Evolutionary conservation across 768 basidiomycete species (phyloP), one percentile per base, ranked within the genome.

Genomic region (Phanerodontia chrysosporium): DNA sequence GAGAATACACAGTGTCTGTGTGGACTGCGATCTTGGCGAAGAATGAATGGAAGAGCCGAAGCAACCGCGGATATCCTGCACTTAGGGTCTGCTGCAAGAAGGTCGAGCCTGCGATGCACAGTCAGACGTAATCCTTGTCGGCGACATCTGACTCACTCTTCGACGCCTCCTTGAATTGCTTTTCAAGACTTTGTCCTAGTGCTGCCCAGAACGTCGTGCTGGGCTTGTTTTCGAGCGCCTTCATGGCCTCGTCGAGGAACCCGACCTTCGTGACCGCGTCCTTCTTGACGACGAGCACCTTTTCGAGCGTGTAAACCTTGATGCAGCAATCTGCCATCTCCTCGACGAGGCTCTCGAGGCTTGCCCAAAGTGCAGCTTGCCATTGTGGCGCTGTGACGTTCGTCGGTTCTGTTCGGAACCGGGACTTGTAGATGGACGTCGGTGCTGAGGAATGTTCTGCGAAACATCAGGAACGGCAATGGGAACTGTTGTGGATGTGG

Each of bases 251-350:
- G 54, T 97, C 95, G 27, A 98, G 74, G 73, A 98, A 98, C 2
- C 89, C 75, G 0, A 80, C 74, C 59, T 92, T 88, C 0, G 90
- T 86, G 32, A 81, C 75, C 0, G 87, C 77, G 68, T 98, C 95
- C 70, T 83, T 89, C 77, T 98, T 98, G 67, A 96, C 72, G 66
- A 83, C 85, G 35, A 98, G 76, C 1, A 98, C 96, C 67, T 94
- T 97, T 73, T 98, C 96, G 5, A 99, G 82, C 0, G 89, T 90
- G 71, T 98, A 96, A 6, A 98, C 92, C 81, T 98, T 97, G 70
- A 94, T 85, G 67, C 97, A 98, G 64, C 90, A 90, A 52, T 85
- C 86, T 1, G 91, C 83, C 83, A 99, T 87, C 64, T 95, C 94
- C 65, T 91, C 87, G 14, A 96, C 83, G 67, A 98, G 83, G 13